A percentile compares a stretch with the other conserved stretches of the same genome.
phyloP scores from a whole-genome alignment of 805 yeast genomes.

The Metschnikowia lachancei region DNA sequence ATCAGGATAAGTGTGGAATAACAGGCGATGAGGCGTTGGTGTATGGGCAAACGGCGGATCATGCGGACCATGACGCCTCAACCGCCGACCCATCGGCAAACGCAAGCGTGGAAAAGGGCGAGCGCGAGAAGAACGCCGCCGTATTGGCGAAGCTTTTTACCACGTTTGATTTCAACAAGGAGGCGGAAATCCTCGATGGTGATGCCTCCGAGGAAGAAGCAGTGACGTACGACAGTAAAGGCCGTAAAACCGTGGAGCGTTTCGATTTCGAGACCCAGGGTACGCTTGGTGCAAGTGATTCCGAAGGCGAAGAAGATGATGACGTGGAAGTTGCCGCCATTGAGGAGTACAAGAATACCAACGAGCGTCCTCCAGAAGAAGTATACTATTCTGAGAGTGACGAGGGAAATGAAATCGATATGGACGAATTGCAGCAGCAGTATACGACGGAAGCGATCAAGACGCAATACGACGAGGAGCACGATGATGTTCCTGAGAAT shows the following conservation, averaged over 20 bases:
- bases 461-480: slow-evolving; percentile 27
- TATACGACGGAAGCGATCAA: slow-evolving; percentile 31
- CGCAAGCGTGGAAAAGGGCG: slow-evolving; percentile 15
- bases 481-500: slow-evolving; percentile 11
- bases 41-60: slow-evolving; percentile 23
- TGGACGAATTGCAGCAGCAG: slow-evolving; percentile 26
- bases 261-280: slow-evolving; percentile 39
- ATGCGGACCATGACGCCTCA: neutral
- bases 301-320: slow-evolving; percentile 19
- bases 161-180: slow-evolving; percentile 52
- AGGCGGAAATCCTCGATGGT: slow-evolving; percentile 38
- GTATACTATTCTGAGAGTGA: slow-evolving; percentile 39
- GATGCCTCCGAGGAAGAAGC: slow-evolving; percentile 31
- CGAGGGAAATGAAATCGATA: slow-evolving; percentile 40
- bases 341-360: slow-evolving; percentile 18
- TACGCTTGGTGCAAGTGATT: slow-evolving; percentile 18
- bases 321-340: slow-evolving; percentile 16
- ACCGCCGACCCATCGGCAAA: slow-evolving; percentile 18
- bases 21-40: slow-evolving; percentile 24
- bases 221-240: slow-evolving; percentile 46
- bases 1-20: slow-evolving; percentile 24
- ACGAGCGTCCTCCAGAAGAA: slow-evolving; percentile 28
- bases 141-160: slow-evolving; percentile 49
- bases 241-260: slow-evolving; percentile 30
- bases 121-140: slow-evolving; percentile 36